phyloP scores from a whole-genome alignment of 345 rosid species.

The Stellera chamaejasme region DNA sequence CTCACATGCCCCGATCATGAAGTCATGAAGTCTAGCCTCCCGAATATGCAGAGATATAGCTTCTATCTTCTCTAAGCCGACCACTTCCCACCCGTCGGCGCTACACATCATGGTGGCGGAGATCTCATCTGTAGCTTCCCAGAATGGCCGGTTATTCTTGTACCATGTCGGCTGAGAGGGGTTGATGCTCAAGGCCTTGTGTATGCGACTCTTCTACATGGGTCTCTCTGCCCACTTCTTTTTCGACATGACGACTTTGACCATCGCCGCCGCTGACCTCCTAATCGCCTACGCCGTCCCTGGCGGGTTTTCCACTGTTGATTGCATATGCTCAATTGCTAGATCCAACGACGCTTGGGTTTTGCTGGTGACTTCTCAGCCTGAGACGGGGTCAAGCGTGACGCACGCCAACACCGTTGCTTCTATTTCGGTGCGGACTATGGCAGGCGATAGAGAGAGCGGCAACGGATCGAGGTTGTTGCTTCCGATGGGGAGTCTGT shows the following conservation, averaged over 20 bases:
- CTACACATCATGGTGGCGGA: constrained; percentile 42
- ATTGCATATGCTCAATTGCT: constrained; percentile 67
- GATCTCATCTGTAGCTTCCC: constrained; percentile 35
- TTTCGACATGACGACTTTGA: constrained; percentile 81
- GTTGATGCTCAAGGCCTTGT: constrained; percentile 72
- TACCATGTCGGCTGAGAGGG: constrained; percentile 89
- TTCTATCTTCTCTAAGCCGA: constrained; percentile 47
- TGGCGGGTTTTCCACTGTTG: constrained; percentile 85
- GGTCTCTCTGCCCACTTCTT: constrained; percentile 71
- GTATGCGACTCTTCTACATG: constrained; percentile 79
- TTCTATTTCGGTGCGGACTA: constrained; percentile 72
- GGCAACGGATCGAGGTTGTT: constrained; percentile 24
- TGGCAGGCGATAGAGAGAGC: constrained; percentile 43
- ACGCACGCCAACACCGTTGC: constrained; percentile 58
- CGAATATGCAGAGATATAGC: constrained; percentile 58
- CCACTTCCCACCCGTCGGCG: constrained; percentile 38
- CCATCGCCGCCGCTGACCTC: constrained; percentile 55
- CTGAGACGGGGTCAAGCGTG: constrained; percentile 48
- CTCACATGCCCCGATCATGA: too few relatives aligned
- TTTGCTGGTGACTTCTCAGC: constrained; percentile 58
- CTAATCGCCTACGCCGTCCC: constrained; percentile 76
- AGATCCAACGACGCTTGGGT: constrained; percentile 51
- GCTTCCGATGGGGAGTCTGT: constrained; percentile 92
- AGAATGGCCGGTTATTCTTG: constrained; percentile 49
- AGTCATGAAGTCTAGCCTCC: constrained; percentile 40